Conservation (phyloP, 495 filamentous ascomycete genomes). For the Podospora appendiculata region DNA sequence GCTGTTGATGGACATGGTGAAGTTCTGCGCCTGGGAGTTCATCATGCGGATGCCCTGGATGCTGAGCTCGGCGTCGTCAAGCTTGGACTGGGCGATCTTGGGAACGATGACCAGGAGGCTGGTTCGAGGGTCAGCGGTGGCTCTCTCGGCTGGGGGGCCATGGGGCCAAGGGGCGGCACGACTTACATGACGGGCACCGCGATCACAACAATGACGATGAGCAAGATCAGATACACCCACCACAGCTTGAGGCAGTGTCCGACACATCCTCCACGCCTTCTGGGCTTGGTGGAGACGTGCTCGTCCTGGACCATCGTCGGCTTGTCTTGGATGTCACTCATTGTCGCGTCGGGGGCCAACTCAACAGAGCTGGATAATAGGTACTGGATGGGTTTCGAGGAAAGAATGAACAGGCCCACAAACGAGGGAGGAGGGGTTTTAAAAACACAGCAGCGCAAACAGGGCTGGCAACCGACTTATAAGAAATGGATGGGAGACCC, state of each 20-base stretch:
- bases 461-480: no score
- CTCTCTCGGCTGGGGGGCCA: no score
- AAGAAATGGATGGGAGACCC: no score
- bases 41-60: slow-evolving; percentile 52
- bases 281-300: slow-evolving; percentile 13
- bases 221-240: slow-evolving; percentile 61
- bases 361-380: no score
- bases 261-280: slow-evolving; percentile 19
- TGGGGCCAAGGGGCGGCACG: neutral
- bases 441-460: no score
- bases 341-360: slow-evolving; percentile 1
- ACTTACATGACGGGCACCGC: slow-evolving; percentile 63
- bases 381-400: no score
- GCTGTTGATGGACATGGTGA: slow-evolving; percentile 51
- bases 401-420: no score
- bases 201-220: slow-evolving; percentile 51
- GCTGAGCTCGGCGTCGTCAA: slow-evolving; percentile 56
- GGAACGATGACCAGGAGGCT: slow-evolving; percentile 70
- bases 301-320: slow-evolving; percentile 14
- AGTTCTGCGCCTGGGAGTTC: slow-evolving; percentile 47
- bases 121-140: neutral
- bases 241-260: slow-evolving; percentile 52
- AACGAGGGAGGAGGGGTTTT: no score
- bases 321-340: slow-evolving; percentile 18
- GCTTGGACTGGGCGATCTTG: slow-evolving; percentile 59